A percentile compares a stretch with the other conserved stretches of the same genome.
Conservation (phyloP, 306 rosid genomes). For the Quercus suber region DNA sequence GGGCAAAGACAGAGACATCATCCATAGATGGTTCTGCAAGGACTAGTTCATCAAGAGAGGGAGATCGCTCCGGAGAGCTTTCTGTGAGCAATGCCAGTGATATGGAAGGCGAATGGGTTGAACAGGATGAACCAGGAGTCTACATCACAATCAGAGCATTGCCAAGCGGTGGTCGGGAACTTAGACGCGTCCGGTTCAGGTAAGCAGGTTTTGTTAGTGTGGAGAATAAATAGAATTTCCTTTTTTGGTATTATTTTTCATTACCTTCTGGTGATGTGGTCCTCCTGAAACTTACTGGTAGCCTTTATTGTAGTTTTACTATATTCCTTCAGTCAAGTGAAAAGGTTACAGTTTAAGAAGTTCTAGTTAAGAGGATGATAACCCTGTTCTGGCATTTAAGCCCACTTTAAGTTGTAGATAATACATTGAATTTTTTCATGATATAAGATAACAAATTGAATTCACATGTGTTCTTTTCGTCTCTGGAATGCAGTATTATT, state of each 20-base stretch:
- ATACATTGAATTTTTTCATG: background rate
- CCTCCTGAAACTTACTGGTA: background rate
- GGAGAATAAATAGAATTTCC: background rate
- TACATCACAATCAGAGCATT: conserved; percentile 86
- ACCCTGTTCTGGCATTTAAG: background rate
- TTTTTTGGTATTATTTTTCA: background rate
- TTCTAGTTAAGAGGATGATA: background rate
- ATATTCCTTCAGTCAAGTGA: background rate
- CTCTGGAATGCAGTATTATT: background rate
- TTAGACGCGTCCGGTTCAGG: conserved; percentile 95
- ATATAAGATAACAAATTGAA: background rate
- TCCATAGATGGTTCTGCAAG: conserved; percentile 80
- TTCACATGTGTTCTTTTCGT: too few relatives aligned
- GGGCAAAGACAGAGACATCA: conserved; percentile 60
- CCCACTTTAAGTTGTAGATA: background rate
- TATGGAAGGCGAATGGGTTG: conserved; percentile 96
- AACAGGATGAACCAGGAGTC: conserved; percentile 95
- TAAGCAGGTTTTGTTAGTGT: conserved; percentile 22
- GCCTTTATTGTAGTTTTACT: background rate
- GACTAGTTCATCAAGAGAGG: conserved; percentile 82
- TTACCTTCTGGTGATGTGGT: background rate
- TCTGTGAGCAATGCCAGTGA: conserved; percentile 95
- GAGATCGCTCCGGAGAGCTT: conserved; percentile 76
- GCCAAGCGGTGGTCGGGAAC: conserved; percentile 85
- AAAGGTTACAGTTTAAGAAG: background rate